Percentiles rank a stretch among this genome's conserved stretches.
These are phyloP conservation scores for Epicoccum sorghinum DNA, from an alignment of 2,329 filamentous ascomycete genomes.

Conservation along the genomic window DNA sequence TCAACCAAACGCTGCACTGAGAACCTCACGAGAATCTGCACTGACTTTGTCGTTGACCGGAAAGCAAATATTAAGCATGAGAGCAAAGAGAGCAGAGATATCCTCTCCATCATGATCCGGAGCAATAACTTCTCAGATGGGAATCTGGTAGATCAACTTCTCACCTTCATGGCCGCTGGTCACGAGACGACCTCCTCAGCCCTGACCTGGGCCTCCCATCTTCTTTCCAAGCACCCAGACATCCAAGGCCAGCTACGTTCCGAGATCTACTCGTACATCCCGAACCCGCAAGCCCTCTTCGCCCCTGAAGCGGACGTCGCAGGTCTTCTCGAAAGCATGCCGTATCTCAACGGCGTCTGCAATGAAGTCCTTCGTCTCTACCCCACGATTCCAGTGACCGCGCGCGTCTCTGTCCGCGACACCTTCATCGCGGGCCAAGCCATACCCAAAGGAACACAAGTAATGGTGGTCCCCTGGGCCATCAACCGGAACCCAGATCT, in stretches of 20 bases:
- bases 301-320: conserved; percentile 37
- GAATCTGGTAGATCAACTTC: conserved; percentile 60
- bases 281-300: conserved; percentile 44
- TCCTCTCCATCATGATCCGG: conserved; percentile 58
- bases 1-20: conserved; percentile 46
- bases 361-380: conserved; percentile 50
- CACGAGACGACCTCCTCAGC: conserved; percentile 81
- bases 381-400: conserved; percentile 46
- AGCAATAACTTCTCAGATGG: conserved; percentile 60
- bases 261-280: conserved; percentile 69
- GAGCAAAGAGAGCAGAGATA: conserved; percentile 47
- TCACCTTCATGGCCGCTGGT: conserved; percentile 63
- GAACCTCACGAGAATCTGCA: conserved; percentile 51
- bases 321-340: conserved; percentile 50
- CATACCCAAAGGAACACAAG: conserved; percentile 49
- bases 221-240: conserved; percentile 69
- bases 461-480: conserved; percentile 50
- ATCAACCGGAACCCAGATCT: conserved; percentile 51
- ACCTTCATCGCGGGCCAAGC: conserved; percentile 42
- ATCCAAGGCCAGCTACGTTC: conserved; percentile 70
- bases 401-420: conserved; percentile 40
- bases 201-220: conserved; percentile 76
- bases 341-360: conserved; percentile 55
- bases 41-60: conserved; percentile 57
- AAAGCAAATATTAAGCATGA: conserved; percentile 47